These are phyloP conservation scores for Saccharomycopsis fibuligera DNA, from an alignment of 805 yeast species.

Conservation along the genomic window DNA sequence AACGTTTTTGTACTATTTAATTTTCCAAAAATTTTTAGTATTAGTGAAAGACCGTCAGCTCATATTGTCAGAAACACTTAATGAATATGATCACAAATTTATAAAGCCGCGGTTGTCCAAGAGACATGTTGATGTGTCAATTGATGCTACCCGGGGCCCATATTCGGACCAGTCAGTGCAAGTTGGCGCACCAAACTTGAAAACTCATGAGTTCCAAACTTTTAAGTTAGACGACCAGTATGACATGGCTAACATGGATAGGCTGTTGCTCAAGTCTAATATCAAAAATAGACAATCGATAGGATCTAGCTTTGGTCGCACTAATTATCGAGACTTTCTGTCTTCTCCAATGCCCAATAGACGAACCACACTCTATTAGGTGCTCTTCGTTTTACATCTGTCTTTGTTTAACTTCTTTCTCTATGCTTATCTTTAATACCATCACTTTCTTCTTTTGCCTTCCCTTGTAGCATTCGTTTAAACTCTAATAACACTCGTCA, in stretches of 20 bases:
- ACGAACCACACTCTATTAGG: too few relatives aligned
- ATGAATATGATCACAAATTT: slow-evolving; percentile 57
- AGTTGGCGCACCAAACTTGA: neutral
- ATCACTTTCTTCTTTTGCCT: too few relatives aligned
- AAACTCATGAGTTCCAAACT: slow-evolving; percentile 3
- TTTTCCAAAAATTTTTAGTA: slow-evolving; percentile 39
- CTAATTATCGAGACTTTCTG: too few relatives aligned
- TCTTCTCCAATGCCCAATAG: too few relatives aligned
- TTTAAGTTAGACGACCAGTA: slow-evolving; percentile 4
- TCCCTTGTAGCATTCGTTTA: too few relatives aligned
- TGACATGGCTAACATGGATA: slow-evolving; percentile 1
- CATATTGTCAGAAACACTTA: slow-evolving; percentile 50
- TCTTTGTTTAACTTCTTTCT: too few relatives aligned
- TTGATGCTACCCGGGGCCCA: slow-evolving; percentile 41
- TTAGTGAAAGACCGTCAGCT: slow-evolving; percentile 54
- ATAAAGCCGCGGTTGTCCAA: slow-evolving; percentile 52
- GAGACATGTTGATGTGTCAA: slow-evolving; percentile 49
- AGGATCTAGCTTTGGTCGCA: too few relatives aligned
- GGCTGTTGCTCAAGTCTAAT: neutral
- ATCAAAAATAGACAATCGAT: neutral
- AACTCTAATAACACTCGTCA: too few relatives aligned
- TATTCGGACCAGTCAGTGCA: neutral
- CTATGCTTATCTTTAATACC: too few relatives aligned
- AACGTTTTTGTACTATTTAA: slow-evolving; percentile 31
- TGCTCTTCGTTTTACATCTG: too few relatives aligned